These are phyloP conservation scores for Vaccinium vitisidaea DNA, from an alignment of 148 eudicot genomes.

Conservation along the genomic window DNA sequence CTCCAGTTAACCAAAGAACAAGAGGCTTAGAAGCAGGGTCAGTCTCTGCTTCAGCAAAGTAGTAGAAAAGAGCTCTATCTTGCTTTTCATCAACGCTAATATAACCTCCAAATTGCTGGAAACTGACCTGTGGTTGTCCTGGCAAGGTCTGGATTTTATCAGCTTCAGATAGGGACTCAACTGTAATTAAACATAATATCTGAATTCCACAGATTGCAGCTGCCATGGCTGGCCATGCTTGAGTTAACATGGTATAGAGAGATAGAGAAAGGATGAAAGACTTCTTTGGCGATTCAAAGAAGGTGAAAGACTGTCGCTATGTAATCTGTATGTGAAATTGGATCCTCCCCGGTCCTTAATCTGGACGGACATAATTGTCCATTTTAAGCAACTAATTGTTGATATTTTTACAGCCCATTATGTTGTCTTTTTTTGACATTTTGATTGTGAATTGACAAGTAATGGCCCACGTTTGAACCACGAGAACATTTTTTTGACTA, in stretches of 20 bases:
- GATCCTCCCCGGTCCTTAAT: too few relatives aligned
- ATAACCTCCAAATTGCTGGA: constrained; percentile 67
- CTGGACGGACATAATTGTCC: too few relatives aligned
- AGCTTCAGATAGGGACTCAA: constrained; percentile 19
- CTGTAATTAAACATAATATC: constrained; percentile 2
- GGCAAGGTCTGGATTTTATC: constrained; percentile 53
- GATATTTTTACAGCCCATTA: neutral
- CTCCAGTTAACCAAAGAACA: constrained; percentile 90
- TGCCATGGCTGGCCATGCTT: constrained; percentile 22
- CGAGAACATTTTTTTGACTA: too few relatives aligned
- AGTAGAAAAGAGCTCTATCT: constrained; percentile 61
- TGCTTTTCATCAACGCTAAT: constrained; percentile 43
- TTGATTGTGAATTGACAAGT: neutral
- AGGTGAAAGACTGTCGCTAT: neutral
- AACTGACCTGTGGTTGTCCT: constrained; percentile 67
- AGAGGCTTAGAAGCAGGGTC: constrained; percentile 58
- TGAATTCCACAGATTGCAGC: constrained; percentile 15
- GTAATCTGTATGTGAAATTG: neutral
- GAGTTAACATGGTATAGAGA: constrained; percentile 26
- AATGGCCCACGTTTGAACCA: too few relatives aligned
- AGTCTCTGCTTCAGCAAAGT: constrained; percentile 62
- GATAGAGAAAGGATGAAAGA: neutral
- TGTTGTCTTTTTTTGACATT: neutral
- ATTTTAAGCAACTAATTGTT: too few relatives aligned
- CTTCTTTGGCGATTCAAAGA: neutral